Evolutionary conservation across 192 early-diverging fungal species (phyloP).

Genomic region (Chytriomyces hyalinus): DNA sequence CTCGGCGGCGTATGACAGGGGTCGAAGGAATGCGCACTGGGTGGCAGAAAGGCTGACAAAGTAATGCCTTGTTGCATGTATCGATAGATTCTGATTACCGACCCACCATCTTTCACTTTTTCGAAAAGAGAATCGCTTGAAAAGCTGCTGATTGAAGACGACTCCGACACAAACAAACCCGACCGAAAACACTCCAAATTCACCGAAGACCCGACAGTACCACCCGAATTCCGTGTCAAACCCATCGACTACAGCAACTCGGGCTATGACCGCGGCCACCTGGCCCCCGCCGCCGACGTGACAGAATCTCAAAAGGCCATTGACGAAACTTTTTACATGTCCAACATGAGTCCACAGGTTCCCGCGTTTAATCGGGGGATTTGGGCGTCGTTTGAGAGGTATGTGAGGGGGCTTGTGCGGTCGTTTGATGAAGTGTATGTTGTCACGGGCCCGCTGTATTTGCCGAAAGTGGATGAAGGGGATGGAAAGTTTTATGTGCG

Average conservation of each 20-base stretch:
- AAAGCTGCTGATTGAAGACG: neutral
- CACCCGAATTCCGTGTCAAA: conserved; percentile 73
- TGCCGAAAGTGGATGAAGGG: conserved; percentile 69
- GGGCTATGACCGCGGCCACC: conserved; percentile 91
- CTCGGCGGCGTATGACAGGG: conserved; percentile 23
- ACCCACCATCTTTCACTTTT: neutral
- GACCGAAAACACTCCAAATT: conserved; percentile 76
- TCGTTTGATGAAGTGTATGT: conserved; percentile 84
- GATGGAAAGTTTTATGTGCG: conserved; percentile 70
- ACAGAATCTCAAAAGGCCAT: conserved; percentile 73
- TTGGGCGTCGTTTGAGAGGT: conserved; percentile 88
- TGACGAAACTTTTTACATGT: conserved; percentile 82
- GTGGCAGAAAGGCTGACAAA: conserved; percentile 35
- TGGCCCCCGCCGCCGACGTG: conserved; percentile 90
- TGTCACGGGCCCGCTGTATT: conserved; percentile 85
- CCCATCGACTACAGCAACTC: conserved; percentile 82
- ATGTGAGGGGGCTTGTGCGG: conserved; percentile 73
- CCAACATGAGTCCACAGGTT: conserved; percentile 47
- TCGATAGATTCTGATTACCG: neutral
- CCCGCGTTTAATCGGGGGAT: conserved; percentile 89
- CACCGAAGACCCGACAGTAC: conserved; percentile 78
- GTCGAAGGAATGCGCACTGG: conserved; percentile 30
- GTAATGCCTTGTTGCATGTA: neutral
- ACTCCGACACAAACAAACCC: conserved; percentile 12
- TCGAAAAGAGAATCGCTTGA: neutral